Evolutionary conservation across 192 early-diverging fungal species (phyloP).

Genomic region (Entomortierella chlamydospora): DNA sequence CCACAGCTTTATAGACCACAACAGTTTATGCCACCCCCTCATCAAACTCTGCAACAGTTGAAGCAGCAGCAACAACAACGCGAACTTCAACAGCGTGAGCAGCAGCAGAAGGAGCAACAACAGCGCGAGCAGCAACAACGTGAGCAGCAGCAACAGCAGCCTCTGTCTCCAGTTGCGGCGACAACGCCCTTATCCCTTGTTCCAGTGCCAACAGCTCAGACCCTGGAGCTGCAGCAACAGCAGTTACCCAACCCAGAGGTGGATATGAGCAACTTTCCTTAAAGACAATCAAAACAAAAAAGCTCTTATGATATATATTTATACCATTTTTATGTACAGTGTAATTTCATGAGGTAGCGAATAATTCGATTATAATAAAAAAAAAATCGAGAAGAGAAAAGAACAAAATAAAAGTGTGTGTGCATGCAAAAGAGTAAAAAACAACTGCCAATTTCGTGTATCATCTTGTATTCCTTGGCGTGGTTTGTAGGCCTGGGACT

Average conservation of each 20-base stretch:
- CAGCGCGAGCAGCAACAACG: constrained; percentile 3
- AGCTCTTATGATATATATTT: background rate
- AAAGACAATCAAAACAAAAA: background rate
- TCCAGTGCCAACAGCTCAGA: background rate
- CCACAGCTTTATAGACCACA: constrained; percentile 28
- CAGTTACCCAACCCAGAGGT: constrained; percentile 15
- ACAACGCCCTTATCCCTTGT: background rate
- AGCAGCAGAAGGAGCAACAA: constrained; percentile 22
- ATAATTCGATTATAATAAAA: background rate
- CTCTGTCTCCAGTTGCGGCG: constrained; percentile 7
- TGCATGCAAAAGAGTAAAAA: no score
- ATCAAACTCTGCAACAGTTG: constrained; percentile 39
- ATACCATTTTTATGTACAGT: background rate
- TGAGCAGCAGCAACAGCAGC: constrained; percentile 11
- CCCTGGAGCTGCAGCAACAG: constrained; percentile 11
- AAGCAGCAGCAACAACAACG: constrained; percentile 37
- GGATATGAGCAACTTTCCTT: constrained; percentile 29
- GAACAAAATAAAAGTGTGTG: no score
- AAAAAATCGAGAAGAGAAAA: no score
- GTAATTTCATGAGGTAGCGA: background rate
- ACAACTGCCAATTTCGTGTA: no score
- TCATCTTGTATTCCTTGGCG: no score
- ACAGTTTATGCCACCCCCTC: constrained; percentile 29
- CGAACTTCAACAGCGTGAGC: constrained; percentile 19
- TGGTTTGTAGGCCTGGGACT: no score